These are phyloP conservation scores for Bimuria novae-zelandiae DNA, from an alignment of 2,329 filamentous ascomycete genomes.

Conservation along the genomic window DNA sequence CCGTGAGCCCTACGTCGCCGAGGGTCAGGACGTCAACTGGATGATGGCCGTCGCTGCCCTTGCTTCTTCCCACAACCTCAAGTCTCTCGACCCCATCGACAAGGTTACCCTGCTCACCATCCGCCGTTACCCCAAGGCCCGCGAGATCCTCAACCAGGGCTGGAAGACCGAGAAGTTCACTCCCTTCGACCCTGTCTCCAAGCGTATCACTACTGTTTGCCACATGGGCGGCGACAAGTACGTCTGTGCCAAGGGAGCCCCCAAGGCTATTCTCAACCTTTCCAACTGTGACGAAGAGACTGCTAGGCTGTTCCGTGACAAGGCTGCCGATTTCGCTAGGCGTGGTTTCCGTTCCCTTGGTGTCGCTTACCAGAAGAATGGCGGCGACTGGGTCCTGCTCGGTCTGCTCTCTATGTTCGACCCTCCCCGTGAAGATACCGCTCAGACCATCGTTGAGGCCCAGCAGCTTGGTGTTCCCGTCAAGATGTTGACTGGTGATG, in stretches of 20 bases:
- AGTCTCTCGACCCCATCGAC: conserved; percentile 78
- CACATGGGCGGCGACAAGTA: conserved; percentile 71
- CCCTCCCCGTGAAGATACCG: conserved; percentile 77
- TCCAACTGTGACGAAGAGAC: conserved; percentile 69
- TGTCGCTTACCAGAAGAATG: conserved; percentile 78
- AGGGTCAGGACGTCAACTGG: conserved; percentile 80
- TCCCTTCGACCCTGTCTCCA: conserved; percentile 78
- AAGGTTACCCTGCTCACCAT: conserved; percentile 78
- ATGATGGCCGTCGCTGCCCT: conserved; percentile 82
- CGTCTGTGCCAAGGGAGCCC: conserved; percentile 76
- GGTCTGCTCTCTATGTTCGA: conserved; percentile 82
- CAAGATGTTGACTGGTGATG: conserved; percentile 83
- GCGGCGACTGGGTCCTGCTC: conserved; percentile 73
- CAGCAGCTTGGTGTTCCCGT: conserved; percentile 76
- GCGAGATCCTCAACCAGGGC: conserved; percentile 74
- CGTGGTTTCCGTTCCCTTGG: conserved; percentile 81
- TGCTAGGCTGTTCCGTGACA: conserved; percentile 69
- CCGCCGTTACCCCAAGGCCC: conserved; percentile 76
- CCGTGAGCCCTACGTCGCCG: conserved; percentile 75
- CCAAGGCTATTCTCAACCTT: conserved; percentile 73
- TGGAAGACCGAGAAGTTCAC: conserved; percentile 80
- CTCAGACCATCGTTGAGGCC: conserved; percentile 76
- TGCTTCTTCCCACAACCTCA: conserved; percentile 78
- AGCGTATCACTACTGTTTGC: conserved; percentile 74
- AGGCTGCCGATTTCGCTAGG: conserved; percentile 75